These are phyloP conservation scores for Cavenderia fasciculata DNA, from an alignment of 78 protist species.

Conservation along the genomic window DNA sequence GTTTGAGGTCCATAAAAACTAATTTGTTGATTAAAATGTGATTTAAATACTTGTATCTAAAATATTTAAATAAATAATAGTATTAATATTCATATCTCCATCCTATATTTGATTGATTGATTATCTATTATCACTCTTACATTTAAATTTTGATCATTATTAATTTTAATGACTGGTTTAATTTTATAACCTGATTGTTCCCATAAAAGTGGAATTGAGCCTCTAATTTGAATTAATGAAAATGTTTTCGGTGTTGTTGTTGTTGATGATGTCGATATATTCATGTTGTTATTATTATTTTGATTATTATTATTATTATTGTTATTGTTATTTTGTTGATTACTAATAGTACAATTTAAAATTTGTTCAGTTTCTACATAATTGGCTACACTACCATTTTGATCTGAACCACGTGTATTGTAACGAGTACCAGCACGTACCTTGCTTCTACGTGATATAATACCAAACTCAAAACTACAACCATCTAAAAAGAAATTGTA, in stretches of 20 bases:
- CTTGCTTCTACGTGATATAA: slow-evolving; percentile 69
- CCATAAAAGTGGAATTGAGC: slow-evolving; percentile 78
- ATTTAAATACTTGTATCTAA: slow-evolving; percentile 2
- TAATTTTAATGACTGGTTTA: slow-evolving; percentile 49
- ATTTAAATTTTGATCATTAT: slow-evolving; percentile 1
- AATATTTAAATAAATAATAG: background rate
- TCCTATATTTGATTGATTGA: background rate
- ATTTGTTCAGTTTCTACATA: slow-evolving; percentile 83
- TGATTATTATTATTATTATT: no score
- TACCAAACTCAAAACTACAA: slow-evolving; percentile 2
- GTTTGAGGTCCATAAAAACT: slow-evolving; percentile 56
- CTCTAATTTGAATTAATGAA: slow-evolving; percentile 67
- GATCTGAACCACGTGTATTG: slow-evolving; percentile 73
- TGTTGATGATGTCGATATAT: no score
- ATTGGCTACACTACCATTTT: slow-evolving; percentile 74
- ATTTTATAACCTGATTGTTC: slow-evolving; percentile 66
- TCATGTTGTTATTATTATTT: no score
- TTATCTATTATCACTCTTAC: background rate
- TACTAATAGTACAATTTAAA: background rate
- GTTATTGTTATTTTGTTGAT: background rate
- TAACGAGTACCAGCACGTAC: slow-evolving; percentile 81
- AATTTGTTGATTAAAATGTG: slow-evolving; percentile 69
- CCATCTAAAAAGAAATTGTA: slow-evolving; percentile 24
- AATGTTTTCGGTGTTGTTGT: background rate
- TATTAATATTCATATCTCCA: background rate